Percentiles rank a stretch among this genome's conserved stretches.
These are phyloP conservation scores for Colletotrichum costaricense DNA, from an alignment of 2,329 filamentous ascomycete species.

Conservation along the genomic window DNA sequence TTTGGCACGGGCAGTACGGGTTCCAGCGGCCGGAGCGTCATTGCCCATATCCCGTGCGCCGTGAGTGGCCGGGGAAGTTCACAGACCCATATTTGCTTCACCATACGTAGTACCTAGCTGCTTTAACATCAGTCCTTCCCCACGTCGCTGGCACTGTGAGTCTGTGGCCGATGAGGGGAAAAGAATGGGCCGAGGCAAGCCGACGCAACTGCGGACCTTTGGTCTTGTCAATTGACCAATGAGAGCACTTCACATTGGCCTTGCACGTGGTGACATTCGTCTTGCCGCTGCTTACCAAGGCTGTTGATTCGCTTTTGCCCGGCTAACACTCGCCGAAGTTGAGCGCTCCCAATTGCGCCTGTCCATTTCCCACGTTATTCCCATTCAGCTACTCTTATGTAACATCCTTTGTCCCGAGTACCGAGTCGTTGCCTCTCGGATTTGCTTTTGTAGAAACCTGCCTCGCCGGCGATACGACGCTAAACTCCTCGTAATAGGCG, in stretches of 20 bases:
- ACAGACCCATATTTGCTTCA: not conserved
- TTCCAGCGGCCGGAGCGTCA: not conserved
- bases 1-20: conserved; percentile 6
- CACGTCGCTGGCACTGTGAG: not conserved
- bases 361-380: conserved; percentile 18
- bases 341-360: not conserved
- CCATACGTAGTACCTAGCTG: not conserved
- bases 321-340: conserved; percentile 4
- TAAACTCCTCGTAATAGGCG: not conserved
- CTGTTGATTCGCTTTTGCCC: conserved; percentile 8
- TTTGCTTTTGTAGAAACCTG: not conserved
- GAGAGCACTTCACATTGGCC: not conserved
- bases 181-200: conserved; percentile 37
- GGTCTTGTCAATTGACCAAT: conserved; percentile 35
- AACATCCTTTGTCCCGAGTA: conserved; percentile 2
- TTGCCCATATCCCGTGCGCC: not conserved
- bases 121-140: not conserved
- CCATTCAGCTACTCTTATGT: conserved; percentile 3
- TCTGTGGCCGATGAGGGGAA: conserved; percentile 26
- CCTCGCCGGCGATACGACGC: conserved; percentile 1
- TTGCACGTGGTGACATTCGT: not conserved
- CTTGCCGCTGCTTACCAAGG: conserved; percentile 32
- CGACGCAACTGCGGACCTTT: conserved; percentile 23
- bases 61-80: not conserved
- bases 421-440: conserved; percentile 16